Percentiles rank a stretch among this genome's conserved stretches.
These are phyloP conservation scores for Amanita polypyramis DNA, from an alignment of 768 basidiomycete species.

Conservation along the genomic window DNA sequence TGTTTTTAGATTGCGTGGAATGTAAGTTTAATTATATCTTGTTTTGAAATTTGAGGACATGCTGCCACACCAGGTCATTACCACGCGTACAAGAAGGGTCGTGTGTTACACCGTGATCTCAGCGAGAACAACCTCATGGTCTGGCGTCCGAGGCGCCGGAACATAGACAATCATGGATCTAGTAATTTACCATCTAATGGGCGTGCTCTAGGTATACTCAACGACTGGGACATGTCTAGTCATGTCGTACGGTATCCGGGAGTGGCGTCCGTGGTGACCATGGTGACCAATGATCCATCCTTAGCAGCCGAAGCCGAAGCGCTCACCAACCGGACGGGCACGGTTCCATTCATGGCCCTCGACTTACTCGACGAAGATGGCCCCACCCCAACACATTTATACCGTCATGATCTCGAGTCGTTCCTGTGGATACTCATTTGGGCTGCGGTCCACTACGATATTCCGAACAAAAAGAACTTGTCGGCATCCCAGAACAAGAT, in stretches of 20 bases:
- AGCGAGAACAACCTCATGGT: slow-evolving; percentile 23
- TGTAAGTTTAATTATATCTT: background rate
- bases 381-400: slow-evolving; percentile 12
- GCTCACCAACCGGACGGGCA: slow-evolving; percentile 15
- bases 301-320: slow-evolving; percentile 1
- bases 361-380: slow-evolving; percentile 14
- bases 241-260: slow-evolving; percentile 4
- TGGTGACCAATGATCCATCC: slow-evolving; percentile 1
- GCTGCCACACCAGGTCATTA: slow-evolving; percentile 13
- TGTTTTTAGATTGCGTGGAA: slow-evolving; percentile 9
- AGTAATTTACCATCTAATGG: background rate
- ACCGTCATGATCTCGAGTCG: slow-evolving; percentile 19
- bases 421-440: slow-evolving; percentile 17
- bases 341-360: slow-evolving; percentile 19
- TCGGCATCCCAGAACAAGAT: background rate
- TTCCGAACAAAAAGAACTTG: slow-evolving; percentile 7
- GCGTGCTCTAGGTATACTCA: slow-evolving; percentile 14
- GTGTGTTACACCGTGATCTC: slow-evolving; percentile 21
- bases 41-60: background rate
- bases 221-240: slow-evolving; percentile 19
- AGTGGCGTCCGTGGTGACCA: slow-evolving; percentile 4
- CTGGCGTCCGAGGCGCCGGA: background rate
- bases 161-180: background rate
- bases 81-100: slow-evolving; percentile 10
- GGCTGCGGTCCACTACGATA: slow-evolving; percentile 14